Percentiles rank a stretch among this genome's conserved stretches.
These are phyloP conservation scores for Camellia oleifera DNA, from an alignment of 179 eudicot genomes.

Conservation along the genomic window DNA sequence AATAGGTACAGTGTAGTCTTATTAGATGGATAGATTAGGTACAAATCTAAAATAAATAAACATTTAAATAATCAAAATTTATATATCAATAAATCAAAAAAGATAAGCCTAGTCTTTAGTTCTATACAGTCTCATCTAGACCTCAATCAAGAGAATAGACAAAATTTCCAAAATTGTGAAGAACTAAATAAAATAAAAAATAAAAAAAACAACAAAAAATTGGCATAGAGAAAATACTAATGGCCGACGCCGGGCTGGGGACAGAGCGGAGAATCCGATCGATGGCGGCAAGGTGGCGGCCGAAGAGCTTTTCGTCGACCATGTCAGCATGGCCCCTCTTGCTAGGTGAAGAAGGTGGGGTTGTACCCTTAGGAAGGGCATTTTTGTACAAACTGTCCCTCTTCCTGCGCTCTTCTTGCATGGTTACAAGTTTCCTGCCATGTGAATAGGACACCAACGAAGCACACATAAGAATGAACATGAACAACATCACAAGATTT, in stretches of 20 bases:
- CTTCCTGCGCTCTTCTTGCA: neutral
- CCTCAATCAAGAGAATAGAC: neutral
- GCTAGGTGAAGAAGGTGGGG: slow-evolving; percentile 37
- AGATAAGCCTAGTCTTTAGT: neutral
- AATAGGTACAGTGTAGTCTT: too few relatives aligned
- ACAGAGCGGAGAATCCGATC: slow-evolving; percentile 43
- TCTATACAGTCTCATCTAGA: slow-evolving; percentile 8
- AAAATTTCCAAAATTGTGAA: slow-evolving; percentile 1
- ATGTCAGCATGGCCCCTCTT: slow-evolving; percentile 34
- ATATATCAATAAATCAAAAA: neutral
- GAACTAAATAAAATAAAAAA: neutral
- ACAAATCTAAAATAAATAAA: too few relatives aligned
- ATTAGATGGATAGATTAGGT: too few relatives aligned
- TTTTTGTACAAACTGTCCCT: slow-evolving; percentile 3
- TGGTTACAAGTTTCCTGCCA: slow-evolving; percentile 16
- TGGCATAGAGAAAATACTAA: slow-evolving; percentile 11
- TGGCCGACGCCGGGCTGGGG: slow-evolving; percentile 51
- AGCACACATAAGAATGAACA: neutral
- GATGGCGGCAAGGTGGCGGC: slow-evolving; percentile 40
- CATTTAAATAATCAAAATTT: neutral
- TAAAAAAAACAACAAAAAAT: neutral
- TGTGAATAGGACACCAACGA: slow-evolving; percentile 16
- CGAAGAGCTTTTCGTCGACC: slow-evolving; percentile 30
- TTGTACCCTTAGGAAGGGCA: slow-evolving; percentile 42
- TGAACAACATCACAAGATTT: neutral